Evolutionary conservation across 768 basidiomycete species (phyloP).

Genomic region (Filobasidium floriforme): DNA sequence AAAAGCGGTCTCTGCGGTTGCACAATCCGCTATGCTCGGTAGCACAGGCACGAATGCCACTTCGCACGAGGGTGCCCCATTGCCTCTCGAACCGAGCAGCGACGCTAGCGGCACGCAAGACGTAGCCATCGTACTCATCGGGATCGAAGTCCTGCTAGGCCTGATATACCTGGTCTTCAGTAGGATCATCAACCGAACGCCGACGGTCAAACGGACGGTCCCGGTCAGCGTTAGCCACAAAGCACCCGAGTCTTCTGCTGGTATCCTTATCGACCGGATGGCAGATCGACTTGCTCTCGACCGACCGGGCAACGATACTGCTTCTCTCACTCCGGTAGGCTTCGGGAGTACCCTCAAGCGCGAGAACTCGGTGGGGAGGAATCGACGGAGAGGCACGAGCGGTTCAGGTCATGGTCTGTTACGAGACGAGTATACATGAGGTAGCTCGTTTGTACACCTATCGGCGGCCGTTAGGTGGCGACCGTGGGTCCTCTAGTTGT

Average conservation of each 20-base stretch:
- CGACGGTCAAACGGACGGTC: neutral
- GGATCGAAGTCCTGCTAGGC: neutral
- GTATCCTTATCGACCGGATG: neutral
- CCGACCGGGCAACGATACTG: neutral
- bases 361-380: neutral
- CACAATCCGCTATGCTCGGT: neutral
- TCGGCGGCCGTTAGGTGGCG: too few relatives aligned
- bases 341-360: constrained; percentile 5
- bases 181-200: neutral
- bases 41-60: neutral
- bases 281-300: constrained; percentile 5
- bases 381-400: neutral
- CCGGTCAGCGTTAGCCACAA: neutral
- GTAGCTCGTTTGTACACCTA: too few relatives aligned
- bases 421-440: neutral
- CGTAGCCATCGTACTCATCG: neutral
- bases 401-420: neutral
- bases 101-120: neutral
- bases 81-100: neutral
- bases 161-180: neutral
- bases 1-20: neutral
- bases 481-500: too few relatives aligned
- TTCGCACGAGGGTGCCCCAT: neutral
- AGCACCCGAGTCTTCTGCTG: neutral
- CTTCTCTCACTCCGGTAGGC: neutral